Base-by-base conservation (phyloP, 2,329 filamentous ascomycete species). In the Diaporthe sp. region DNA sequence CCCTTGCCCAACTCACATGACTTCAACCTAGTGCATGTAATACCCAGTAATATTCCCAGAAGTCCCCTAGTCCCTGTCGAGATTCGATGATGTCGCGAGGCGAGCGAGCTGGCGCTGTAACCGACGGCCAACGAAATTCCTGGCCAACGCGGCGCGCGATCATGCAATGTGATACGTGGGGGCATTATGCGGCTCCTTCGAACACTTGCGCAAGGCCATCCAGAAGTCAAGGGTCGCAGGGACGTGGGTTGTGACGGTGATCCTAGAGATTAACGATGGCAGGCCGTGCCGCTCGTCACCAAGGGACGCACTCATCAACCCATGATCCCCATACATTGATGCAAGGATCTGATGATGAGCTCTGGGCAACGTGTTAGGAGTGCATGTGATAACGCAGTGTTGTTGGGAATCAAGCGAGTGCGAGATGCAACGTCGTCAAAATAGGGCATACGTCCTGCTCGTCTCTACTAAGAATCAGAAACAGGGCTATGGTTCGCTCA, bases 91-190 rank as follows among this genome's bases (percentile, higher is more conserved):
- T 39, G 12, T 37, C 15, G n/a, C n/a, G 32, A 71, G n/a, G 17
- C 47, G 56, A 30, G 32, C 25, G 17, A 32, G n/a, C n/a, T 51
- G 17, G 55, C 55, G 44, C 55, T 22, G 39, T 17, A 19, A 25
- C 39, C 61, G 30, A 32, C 61, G 27, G 9, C 42, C 12, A 32
- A 13, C 10, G 10, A 15, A 17, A 22, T 22, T 50, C 44, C 17
- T 44, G 32, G 27, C 53, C 53, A 58, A 50, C 35, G 35, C 19
- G 25, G 27, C 30, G 19, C n/a, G 25, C 8, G 47, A 25, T 19
- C 22, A 61, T 71, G 69, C 69, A 61, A 30, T 53, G 69, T 71
- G 55, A 71, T 39, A 42, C 37, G 69, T 61, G 42, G 58, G 55
- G 69, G 6, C 44, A 44, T 22, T 8, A 39, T 71, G 69, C 69